These are phyloP conservation scores for Alternaria rosae DNA, from an alignment of 2,329 filamentous ascomycete genomes.

Conservation along the genomic window DNA sequence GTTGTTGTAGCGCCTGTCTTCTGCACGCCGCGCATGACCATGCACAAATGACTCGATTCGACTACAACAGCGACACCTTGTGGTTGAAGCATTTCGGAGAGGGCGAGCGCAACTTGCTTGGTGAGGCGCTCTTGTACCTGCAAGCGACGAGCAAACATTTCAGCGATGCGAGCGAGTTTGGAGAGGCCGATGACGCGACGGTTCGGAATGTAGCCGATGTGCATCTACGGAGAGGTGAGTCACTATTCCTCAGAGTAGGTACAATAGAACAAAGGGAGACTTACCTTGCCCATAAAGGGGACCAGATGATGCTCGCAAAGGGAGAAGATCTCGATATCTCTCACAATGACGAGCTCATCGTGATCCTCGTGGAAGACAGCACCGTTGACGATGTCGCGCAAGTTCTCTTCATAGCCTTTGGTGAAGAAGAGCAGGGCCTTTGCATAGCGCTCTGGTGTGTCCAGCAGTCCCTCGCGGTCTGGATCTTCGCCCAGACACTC, in stretches of 20 bases:
- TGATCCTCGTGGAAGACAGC: conserved; percentile 97
- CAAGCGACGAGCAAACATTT: conserved; percentile 92
- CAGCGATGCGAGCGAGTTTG: conserved; percentile 92
- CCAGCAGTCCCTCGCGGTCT: conserved; percentile 68
- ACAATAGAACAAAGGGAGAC: background rate
- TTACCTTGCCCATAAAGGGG: conserved; percentile 91
- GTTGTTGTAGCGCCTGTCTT: conserved; percentile 88
- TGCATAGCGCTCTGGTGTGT: conserved; percentile 84
- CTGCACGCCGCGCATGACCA: conserved; percentile 98
- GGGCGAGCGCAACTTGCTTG: conserved; percentile 92
- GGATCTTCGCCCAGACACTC: conserved; percentile 73
- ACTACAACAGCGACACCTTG: conserved; percentile 97
- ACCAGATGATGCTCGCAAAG: conserved; percentile 98
- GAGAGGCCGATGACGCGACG: conserved; percentile 93
- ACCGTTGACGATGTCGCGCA: conserved; percentile 87
- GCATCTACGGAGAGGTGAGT: conserved; percentile 70
- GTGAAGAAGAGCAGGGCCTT: conserved; percentile 97
- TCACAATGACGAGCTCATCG: conserved; percentile 96
- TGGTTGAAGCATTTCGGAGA: conserved; percentile 90
- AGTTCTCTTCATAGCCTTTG: conserved; percentile 94
- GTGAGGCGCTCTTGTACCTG: conserved; percentile 97
- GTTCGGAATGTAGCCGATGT: conserved; percentile 96
- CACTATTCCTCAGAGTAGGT: background rate
- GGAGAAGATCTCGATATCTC: conserved; percentile 94
- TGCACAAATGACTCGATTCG: conserved; percentile 95